Evolutionary conservation across 208 protist species (phyloP), one percentile per base, ranked within the genome.

Genomic region (Leishmania braziliensis): DNA sequence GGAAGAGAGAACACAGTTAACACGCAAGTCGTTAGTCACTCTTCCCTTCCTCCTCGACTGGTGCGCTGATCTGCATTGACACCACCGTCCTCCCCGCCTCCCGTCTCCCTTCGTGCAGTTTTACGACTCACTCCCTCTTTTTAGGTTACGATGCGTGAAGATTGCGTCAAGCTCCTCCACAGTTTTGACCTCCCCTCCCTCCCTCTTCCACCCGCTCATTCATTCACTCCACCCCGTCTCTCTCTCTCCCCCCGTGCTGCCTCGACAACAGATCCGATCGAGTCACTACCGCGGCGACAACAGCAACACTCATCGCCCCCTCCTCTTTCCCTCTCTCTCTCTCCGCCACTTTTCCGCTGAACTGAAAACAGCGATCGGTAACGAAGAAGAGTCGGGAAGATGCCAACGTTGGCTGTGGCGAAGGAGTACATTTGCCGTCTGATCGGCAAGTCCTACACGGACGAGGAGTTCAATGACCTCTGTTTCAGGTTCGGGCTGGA

Each of bases 401-500:
- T 98, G 96, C 96, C 96, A n/a, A 97, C 94, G 78, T 85, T 98
- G 65, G 84, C 92, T 29, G 90, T 96, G 63, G 91, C 90, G 1
- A 88, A 90, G 53, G 88, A 97, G 36, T 96, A 88, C 77, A 84
- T 98, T 39, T 95, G 89, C 81, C 53, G 86, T 14, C 86, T 97
- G 29, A 80, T 98, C 70, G 95, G 92, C 43, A 88, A 92, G 84
- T 86, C 68, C 33, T 97, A 96, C 96, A 96, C 97, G 14, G 89
- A 99, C 68, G 88, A 96, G 8, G 88, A 99, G 85, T 99, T 99
- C 85, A 92, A 98, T 39, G 89, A 99, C 46, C 83, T 99, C 0
- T 99, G 99, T 91, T 99, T 99, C 84, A 80, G 99, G 77, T 99
- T 99, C 84, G 99, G 99, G 50, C 94, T 99, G 69, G 99, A 99